A percentile compares a stretch with the other conserved stretches of the same genome.
phyloP scores from a whole-genome alignment of 768 basidiomycete genomes.

The Phanerochaete carnosa region DNA sequence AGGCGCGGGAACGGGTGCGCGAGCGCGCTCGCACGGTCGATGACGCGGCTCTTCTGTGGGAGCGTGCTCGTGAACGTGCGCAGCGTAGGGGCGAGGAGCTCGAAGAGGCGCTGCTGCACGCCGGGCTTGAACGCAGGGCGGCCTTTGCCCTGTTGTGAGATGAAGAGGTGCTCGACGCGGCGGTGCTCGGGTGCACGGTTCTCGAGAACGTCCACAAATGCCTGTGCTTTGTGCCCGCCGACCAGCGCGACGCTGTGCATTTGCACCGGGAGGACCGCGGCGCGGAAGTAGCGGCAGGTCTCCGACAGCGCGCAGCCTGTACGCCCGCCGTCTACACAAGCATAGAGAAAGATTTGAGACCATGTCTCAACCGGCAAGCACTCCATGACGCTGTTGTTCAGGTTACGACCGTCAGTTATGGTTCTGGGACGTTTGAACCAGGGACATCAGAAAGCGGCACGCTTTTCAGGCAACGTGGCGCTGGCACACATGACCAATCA shows the following conservation, averaged over 20 bases:
- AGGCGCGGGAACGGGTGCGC: conserved; percentile 8
- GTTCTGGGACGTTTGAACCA: no score
- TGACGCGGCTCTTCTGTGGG: not conserved
- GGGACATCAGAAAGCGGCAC: no score
- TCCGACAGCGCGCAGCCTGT: conserved; percentile 7
- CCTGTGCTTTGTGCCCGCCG: not conserved
- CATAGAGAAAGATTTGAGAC: conserved; percentile 5
- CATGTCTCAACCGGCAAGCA: conserved; percentile 7
- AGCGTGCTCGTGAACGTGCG: conserved; percentile 9
- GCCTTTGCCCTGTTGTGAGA: not conserved
- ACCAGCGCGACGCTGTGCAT: conserved; percentile 9
- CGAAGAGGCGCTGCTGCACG: not conserved
- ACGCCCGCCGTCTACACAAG: conserved; percentile 9
- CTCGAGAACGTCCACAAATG: conserved; percentile 3
- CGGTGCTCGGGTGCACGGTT: conserved; percentile 2
- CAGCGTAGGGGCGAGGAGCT: conserved; percentile 1
- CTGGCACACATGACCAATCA: no score
- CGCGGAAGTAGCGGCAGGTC: conserved; percentile 9
- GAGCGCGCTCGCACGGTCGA: not conserved
- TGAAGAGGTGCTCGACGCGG: conserved; percentile 14
- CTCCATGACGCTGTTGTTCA: no score
- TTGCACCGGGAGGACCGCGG: conserved; percentile 6
- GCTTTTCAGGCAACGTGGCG: no score
- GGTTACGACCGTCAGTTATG: no score
- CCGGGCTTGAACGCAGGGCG: not conserved